Conservation (phyloP, 2,329 filamentous ascomycete genomes). For the Diaporthe sp. region DNA sequence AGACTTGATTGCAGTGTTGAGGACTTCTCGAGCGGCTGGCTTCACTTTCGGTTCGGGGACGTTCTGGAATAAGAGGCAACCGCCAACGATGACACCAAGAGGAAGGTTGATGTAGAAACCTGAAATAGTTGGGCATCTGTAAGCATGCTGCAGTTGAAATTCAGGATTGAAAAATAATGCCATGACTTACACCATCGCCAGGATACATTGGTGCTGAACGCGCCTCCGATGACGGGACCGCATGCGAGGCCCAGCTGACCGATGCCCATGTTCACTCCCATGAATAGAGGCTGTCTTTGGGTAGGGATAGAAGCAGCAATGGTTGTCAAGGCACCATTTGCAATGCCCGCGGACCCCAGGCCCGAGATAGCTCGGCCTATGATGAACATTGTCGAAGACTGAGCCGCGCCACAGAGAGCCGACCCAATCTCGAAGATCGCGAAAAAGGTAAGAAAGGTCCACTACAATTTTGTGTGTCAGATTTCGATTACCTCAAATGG, state of each 20-base stretch:
- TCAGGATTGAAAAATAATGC: too few species aligned
- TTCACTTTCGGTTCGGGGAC: conserved; percentile 54
- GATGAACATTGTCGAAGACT: too few species aligned
- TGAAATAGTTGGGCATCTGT: too few species aligned
- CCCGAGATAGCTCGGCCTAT: too few species aligned
- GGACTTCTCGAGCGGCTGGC: neutral
- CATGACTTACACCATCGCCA: conserved; percentile 66
- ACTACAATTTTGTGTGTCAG: too few species aligned
- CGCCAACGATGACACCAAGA: conserved; percentile 53
- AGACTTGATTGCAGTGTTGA: conserved; percentile 40
- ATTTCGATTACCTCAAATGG: too few species aligned
- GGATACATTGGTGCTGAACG: conserved; percentile 52
- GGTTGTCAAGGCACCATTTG: neutral
- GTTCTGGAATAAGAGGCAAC: conserved; percentile 48
- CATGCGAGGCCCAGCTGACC: conserved; percentile 58
- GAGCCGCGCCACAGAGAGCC: too few species aligned
- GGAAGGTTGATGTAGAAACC: conserved; percentile 63
- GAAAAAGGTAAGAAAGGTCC: too few species aligned
- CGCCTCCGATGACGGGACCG: conserved; percentile 62
- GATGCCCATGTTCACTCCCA: conserved; percentile 41
- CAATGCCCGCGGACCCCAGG: too few species aligned
- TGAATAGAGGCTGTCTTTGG: neutral
- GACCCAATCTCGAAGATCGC: too few species aligned
- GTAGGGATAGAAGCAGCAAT: neutral
- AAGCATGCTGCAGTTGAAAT: too few species aligned